Evolutionary conservation across 306 rosid genomes (phyloP).

Genomic region (Oxytropis ochrocephala): DNA sequence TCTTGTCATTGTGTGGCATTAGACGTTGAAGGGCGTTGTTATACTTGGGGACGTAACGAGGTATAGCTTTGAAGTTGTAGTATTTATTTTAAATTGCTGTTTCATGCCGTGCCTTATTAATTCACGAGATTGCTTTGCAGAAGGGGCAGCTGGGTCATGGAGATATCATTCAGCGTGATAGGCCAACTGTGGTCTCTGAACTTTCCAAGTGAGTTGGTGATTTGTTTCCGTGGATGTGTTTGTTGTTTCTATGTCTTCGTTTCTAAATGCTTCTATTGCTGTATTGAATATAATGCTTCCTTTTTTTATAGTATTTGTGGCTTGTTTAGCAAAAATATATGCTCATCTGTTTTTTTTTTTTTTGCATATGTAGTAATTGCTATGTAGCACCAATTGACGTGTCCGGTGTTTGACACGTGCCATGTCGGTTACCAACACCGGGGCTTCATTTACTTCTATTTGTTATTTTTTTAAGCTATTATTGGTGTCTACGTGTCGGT

Average conservation of each 20-base stretch:
- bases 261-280: not conserved
- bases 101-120: not conserved
- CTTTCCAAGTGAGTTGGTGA: constrained; percentile 73
- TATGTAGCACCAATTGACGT: no score
- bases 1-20: constrained; percentile 96
- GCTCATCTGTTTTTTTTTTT: not conserved
- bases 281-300: not conserved
- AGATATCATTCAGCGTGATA: constrained; percentile 84
- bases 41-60: constrained; percentile 99
- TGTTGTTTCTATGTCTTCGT: not conserved
- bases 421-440: no score
- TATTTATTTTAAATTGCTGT: not conserved
- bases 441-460: no score
- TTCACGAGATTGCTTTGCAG: constrained; percentile 41
- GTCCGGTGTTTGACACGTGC: no score
- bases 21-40: constrained; percentile 94
- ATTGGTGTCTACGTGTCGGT: no score
- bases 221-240: not conserved
- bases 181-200: constrained; percentile 94
- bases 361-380: not conserved
- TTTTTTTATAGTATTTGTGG: not conserved
- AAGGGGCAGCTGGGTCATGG: constrained; percentile 99
- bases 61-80: constrained; percentile 31
- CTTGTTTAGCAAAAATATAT: not conserved
- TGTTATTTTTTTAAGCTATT: no score